Conservation (phyloP, 257 asterid species). For the Cruciata laevipes region DNA sequence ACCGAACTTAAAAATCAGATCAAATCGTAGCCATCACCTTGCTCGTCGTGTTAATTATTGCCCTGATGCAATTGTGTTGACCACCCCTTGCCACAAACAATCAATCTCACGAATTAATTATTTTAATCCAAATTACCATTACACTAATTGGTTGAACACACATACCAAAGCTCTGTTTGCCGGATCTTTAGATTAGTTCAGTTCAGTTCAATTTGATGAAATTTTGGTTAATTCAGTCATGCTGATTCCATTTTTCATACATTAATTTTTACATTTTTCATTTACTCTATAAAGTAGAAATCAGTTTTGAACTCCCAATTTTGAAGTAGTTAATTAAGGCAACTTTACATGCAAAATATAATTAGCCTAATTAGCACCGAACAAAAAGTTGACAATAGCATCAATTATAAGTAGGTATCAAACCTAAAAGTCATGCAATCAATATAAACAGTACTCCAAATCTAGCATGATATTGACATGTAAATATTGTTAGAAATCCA, state of each 20-base stretch:
- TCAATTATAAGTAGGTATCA: background rate
- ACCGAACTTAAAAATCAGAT: background rate
- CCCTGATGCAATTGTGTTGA: background rate
- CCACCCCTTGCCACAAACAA: background rate
- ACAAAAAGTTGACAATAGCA: slow-evolving; percentile 5
- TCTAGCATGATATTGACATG: background rate
- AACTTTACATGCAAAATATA: no score
- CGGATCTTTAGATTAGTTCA: no score
- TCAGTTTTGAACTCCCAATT: no score
- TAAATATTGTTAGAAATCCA: background rate
- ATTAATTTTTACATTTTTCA: no score
- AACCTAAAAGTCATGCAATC: background rate
- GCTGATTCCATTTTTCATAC: no score
- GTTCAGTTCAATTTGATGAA: no score
- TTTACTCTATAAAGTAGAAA: no score
- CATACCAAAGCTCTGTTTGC: no score
- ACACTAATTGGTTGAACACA: no score
- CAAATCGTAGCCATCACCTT: background rate
- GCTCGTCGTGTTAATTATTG: background rate
- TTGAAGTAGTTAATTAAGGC: no score
- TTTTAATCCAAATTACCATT: background rate
- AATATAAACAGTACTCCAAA: background rate
- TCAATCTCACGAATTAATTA: background rate
- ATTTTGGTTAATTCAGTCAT: no score
- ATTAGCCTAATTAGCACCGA: background rate